Evolutionary conservation across 805 yeast species (phyloP).

Genomic region (Ogataea pignaliae): DNA sequence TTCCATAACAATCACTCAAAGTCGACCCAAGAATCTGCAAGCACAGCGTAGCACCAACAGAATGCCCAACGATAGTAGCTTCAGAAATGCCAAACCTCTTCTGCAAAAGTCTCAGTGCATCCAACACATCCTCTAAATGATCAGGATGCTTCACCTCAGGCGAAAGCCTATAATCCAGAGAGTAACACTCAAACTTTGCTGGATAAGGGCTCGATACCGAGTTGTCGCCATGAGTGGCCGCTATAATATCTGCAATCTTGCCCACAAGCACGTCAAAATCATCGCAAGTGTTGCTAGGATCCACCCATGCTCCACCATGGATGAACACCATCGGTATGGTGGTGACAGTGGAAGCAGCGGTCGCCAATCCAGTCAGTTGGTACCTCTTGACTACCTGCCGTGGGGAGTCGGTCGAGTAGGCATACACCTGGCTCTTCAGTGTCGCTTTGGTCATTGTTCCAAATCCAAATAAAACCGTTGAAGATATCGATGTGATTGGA

Average conservation of each 20-base stretch:
- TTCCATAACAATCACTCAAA: constrained; percentile 2
- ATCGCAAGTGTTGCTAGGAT: constrained; percentile 52
- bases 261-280: constrained; percentile 42
- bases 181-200: constrained; percentile 22
- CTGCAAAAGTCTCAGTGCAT: constrained; percentile 33
- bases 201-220: not conserved
- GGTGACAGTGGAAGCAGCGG: constrained; percentile 1
- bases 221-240: not conserved
- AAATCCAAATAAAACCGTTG: too few relatives aligned
- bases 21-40: constrained; percentile 42
- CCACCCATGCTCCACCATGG: constrained; percentile 93
- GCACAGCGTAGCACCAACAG: constrained; percentile 71
- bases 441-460: too few relatives aligned
- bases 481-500: too few relatives aligned
- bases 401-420: constrained; percentile 8
- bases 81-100: constrained; percentile 17
- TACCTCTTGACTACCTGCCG: constrained; percentile 18
- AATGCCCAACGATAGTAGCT: constrained; percentile 58
- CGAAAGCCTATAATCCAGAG: constrained; percentile 63
- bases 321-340: constrained; percentile 42
- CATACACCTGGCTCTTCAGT: not conserved
- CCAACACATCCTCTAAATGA: constrained; percentile 52
- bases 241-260: constrained; percentile 16
- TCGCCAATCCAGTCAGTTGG: not conserved
- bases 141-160: constrained; percentile 60